Base-by-base conservation (phyloP, 306 rosid genomes). In the Citrullus amarus region DNA sequence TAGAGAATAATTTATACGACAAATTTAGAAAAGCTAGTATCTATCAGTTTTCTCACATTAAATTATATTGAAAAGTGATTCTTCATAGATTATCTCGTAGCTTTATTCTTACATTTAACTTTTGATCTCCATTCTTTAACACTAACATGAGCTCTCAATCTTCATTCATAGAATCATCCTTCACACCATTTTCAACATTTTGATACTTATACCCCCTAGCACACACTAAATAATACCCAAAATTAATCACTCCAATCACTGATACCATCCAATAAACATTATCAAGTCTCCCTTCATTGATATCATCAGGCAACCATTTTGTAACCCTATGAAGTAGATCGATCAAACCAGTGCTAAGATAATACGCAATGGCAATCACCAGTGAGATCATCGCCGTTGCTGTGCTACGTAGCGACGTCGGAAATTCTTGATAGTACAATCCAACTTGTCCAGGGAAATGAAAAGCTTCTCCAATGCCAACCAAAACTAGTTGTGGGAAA, bases 401-500 rank as follows among this genome's bases (percentile, higher is more conserved):
- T 10, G 93, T 89, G 76, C 82, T 90, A 53, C 63, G 15, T 2
- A 90, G 58, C 15, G 96, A 82, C 20, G 36, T 28, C 0, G 91
- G 92, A 74, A 92, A 88, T 60, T 92, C 87, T 66, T 92, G 93
- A 57, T 88, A 92, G 50, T 86, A 92, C 36, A 92, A 81, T 44
- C 88, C 78, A 78, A 88, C 91, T 76, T 89, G 96, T 34, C 83
- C 92, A 2, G 90, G 96, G 71, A 87, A 86, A 76, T 89, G 93
- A 78, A 92, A 90, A 5, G 93, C 89, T 82, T 87, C 96, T 61
- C 96, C 96, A 16, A 88, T 30, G 0, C 97, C 92, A 63, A 83
- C 87, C 59, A 89, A 36, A 66, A 68, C 85, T 58, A 88, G 44
- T 14, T 90, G 93, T 57, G 91, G 93, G 71, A 85, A 82, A 41